Conservation (phyloP, 2,329 filamentous ascomycete genomes). For the Aspergillus chevalieri region DNA sequence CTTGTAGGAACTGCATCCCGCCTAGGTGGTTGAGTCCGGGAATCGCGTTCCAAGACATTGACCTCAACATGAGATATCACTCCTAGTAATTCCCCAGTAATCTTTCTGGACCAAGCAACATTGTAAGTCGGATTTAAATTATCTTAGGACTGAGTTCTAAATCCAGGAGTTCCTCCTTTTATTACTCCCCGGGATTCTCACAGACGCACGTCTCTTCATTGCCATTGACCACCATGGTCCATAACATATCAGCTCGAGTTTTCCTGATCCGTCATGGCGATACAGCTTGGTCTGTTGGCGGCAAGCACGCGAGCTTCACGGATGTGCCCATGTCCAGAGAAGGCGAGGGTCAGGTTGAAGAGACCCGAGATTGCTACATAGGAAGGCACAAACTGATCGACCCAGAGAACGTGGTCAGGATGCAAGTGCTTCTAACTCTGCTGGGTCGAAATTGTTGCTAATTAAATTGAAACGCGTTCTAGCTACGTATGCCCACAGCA, state of each 20-base stretch:
- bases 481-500: constrained; percentile 9
- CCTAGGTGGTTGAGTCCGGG: neutral
- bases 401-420: constrained; percentile 3
- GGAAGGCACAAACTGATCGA: constrained; percentile 6
- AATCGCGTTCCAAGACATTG: constrained; percentile 1
- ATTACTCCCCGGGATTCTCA: neutral
- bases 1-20: neutral
- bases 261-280: constrained; percentile 13
- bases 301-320: constrained; percentile 8
- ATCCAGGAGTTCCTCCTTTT: too few relatives aligned
- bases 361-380: constrained; percentile 1
- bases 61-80: constrained; percentile 4
- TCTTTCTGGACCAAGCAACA: too few relatives aligned
- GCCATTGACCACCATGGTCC: neutral
- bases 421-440: constrained; percentile 2
- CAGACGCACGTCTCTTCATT: neutral
- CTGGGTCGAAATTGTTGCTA: too few relatives aligned
- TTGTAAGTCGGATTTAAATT: too few relatives aligned
- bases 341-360: constrained; percentile 4
- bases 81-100: neutral
- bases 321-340: constrained; percentile 5
- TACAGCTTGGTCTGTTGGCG: constrained; percentile 9
- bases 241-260: constrained; percentile 6
- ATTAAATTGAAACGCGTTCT: neutral
- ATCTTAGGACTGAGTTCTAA: too few relatives aligned